phyloP scores from a whole-genome alignment of 2,329 filamentous ascomycete genomes.

The Leptographium procerum region DNA sequence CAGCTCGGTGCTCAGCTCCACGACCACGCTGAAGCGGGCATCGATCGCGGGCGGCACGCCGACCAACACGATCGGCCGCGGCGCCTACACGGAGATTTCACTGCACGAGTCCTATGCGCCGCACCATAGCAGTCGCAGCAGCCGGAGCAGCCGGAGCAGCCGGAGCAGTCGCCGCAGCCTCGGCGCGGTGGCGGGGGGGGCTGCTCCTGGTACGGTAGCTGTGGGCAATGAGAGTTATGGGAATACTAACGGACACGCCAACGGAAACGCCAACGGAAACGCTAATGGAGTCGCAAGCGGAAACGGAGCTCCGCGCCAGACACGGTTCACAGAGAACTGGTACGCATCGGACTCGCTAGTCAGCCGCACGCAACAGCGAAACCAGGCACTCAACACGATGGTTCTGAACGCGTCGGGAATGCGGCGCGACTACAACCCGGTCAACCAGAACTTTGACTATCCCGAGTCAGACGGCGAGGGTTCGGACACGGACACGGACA shows the following conservation, averaged over 20 bases:
- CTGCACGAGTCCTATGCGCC: slow-evolving; percentile 25
- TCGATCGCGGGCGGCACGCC: slow-evolving; percentile 23
- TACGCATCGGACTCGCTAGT: slow-evolving; percentile 42
- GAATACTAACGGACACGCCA: no score
- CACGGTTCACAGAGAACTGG: slow-evolving; percentile 44
- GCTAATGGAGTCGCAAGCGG: slow-evolving; percentile 6
- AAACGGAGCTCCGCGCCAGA: slow-evolving; percentile 20
- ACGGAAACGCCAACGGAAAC: background rate
- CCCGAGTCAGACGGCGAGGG: slow-evolving; percentile 13
- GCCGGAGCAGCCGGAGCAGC: slow-evolving; percentile 2
- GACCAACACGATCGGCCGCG: slow-evolving; percentile 19
- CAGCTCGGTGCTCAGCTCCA: slow-evolving; percentile 30
- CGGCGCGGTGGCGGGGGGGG: no score
- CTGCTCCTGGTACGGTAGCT: no score
- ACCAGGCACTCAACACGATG: slow-evolving; percentile 27
- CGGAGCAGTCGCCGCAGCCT: background rate
- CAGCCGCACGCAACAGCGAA: slow-evolving; percentile 41
- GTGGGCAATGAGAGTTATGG: no score
- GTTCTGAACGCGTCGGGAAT: slow-evolving; percentile 20
- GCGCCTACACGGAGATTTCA: slow-evolving; percentile 39
- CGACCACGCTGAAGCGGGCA: slow-evolving; percentile 28
- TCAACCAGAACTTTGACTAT: slow-evolving; percentile 33
- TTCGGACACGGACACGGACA: slow-evolving; percentile 27
- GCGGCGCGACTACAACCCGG: slow-evolving; percentile 32
- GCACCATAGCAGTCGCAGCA: slow-evolving; percentile 13